Base-by-base conservation (phyloP, 2,329 filamentous ascomycete species). In the Sphaerostilbella broomeana region DNA sequence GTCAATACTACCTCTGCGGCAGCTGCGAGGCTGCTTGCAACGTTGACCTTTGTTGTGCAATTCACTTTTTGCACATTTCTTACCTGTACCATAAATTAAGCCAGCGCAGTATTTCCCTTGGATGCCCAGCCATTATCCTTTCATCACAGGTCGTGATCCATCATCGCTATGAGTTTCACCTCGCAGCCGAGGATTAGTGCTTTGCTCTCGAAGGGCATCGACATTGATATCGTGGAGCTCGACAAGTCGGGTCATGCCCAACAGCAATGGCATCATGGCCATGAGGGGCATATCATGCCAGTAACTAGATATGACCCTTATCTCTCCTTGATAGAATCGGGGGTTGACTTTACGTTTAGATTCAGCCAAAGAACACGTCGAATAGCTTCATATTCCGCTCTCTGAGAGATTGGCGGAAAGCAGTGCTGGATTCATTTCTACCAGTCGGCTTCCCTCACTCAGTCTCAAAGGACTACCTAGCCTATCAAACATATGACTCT, bases 401-500 rank as follows among this genome's bases (percentile, higher is more conserved):
- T 2, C 35, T 61, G 8, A 44, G 51, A 8, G 59, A 59, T 36
- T 62, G 58, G 58, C 54, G 54, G 46, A 68, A 67, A 45, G 56
- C 58, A 7, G 56, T 88, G 12, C 51, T 47, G 28, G 80, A 86
- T 49, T 75, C 89, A 19, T 94, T 95, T 56, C 71, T 95, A 1
- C 89, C 89, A 0, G 80, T 84, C 2, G 88, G 88, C n/a, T 95
- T 83, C 60, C 89, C 88, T 1, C 77, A 88, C 49, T 92, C 82
- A 34, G 89, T 95, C 20, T 90, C 84, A 2, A 68, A 77, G 11
- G 88, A 95, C 61, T 95, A 95, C 61, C 68, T 87, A 4, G 72
- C 81, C 65, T 94, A 76, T 59, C 81, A 73, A 52, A 69, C 69
- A 32, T 79, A 68, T 54, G 86, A 92, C 63, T 89, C 85, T 0